Conservation (phyloP, 75 land plant species). For the Picea sitchensis region DNA sequence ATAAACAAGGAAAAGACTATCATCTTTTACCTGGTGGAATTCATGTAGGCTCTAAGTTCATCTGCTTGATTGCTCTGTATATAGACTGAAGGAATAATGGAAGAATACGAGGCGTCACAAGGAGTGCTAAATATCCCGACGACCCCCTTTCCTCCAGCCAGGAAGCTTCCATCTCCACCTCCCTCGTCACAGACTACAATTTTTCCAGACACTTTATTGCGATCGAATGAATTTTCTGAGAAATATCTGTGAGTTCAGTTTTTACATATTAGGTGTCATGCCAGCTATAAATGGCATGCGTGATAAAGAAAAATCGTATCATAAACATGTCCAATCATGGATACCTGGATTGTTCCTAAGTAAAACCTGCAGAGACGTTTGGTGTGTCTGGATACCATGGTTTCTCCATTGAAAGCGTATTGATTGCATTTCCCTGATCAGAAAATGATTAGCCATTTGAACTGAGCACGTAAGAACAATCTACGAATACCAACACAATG, state of each 20-base stretch:
- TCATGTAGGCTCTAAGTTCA: conserved; percentile 26
- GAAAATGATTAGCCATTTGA: too few species aligned
- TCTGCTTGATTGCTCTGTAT: neutral
- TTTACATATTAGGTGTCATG: neutral
- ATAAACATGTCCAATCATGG: neutral
- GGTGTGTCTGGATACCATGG: conserved; percentile 1
- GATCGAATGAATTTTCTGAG: conserved; percentile 10
- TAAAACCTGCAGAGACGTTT: neutral
- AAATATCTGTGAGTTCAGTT: neutral
- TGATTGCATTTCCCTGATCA: conserved; percentile 14
- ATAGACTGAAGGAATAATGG: conserved; percentile 5
- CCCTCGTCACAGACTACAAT: conserved; percentile 23
- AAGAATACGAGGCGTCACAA: neutral
- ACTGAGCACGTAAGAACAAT: too few species aligned
- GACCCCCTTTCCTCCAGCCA: conserved; percentile 36
- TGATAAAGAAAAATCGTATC: neutral
- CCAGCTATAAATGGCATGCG: neutral
- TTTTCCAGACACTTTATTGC: conserved; percentile 25
- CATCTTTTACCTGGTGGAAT: conserved; percentile 18
- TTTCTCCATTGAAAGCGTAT: conserved; percentile 4
- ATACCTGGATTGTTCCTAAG: too few species aligned
- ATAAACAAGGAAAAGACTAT: too few species aligned
- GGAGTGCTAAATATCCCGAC: neutral
- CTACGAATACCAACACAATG: too few species aligned
- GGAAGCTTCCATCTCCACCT: conserved; percentile 6